These are phyloP conservation scores for Emmonsiellopsis sp. DNA, from an alignment of 2,329 filamentous ascomycete genomes.

Conservation along the genomic window DNA sequence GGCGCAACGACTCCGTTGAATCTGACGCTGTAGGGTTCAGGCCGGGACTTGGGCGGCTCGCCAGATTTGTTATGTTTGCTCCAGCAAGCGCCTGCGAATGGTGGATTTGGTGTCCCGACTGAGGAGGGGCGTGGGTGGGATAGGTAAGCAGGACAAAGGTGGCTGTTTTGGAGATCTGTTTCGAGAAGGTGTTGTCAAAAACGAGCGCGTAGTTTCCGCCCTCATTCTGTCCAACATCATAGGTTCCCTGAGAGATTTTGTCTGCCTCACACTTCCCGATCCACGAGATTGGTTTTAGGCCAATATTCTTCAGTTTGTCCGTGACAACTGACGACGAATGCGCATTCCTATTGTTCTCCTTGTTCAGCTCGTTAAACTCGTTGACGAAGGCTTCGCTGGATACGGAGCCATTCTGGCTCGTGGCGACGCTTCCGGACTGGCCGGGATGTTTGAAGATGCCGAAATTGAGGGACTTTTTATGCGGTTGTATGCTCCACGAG, in stretches of 20 bases:
- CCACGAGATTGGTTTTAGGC: conserved; percentile 61
- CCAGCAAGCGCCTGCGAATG: conserved; percentile 44
- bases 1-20: conserved; percentile 43
- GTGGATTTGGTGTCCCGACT: conserved; percentile 37
- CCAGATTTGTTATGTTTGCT: not conserved
- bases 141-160: conserved; percentile 94
- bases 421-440: conserved; percentile 42
- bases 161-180: conserved; percentile 85
- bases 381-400: conserved; percentile 10
- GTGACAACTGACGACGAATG: conserved; percentile 63
- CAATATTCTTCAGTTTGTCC: conserved; percentile 54
- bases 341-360: conserved; percentile 28
- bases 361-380: conserved; percentile 20
- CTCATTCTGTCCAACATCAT: conserved; percentile 63
- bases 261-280: conserved; percentile 92
- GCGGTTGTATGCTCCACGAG: conserved; percentile 94
- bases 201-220: conserved; percentile 93
- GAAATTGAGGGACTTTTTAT: conserved; percentile 98
- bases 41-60: conserved; percentile 25
- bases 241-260: conserved; percentile 83
- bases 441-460: conserved; percentile 96
- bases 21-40: conserved; percentile 33
- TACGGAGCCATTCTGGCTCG: conserved; percentile 22
- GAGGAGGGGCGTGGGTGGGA: conserved; percentile 56
- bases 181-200: conserved; percentile 98